Percentiles rank a stretch among this genome's conserved stretches.
These are phyloP conservation scores for Lizonia empirigonia DNA, from an alignment of 2,329 filamentous ascomycete genomes.

Conservation along the genomic window DNA sequence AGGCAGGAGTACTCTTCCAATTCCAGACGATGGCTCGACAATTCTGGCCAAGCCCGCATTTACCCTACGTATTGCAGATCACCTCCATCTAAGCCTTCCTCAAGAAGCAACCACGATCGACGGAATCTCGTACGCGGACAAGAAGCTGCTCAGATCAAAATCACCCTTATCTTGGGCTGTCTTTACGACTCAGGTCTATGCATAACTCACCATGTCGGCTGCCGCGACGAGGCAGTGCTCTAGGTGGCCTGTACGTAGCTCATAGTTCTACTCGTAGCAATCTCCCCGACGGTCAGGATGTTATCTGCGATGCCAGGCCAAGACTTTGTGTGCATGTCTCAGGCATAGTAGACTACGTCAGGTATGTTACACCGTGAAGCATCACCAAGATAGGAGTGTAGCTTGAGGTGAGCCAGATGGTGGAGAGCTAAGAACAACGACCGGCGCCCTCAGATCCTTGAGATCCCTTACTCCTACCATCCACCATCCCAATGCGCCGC, in stretches of 20 bases:
- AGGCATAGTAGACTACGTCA: conserved; percentile 2
- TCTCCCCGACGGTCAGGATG: background rate
- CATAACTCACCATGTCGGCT: background rate
- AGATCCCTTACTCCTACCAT: background rate
- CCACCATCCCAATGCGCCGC: too few species aligned
- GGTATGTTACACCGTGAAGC: conserved; percentile 3
- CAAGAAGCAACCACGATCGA: conserved; percentile 8
- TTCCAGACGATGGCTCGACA: background rate
- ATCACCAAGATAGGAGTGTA: background rate
- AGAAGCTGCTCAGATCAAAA: background rate
- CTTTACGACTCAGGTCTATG: background rate
- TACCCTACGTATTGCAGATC: conserved; percentile 11
- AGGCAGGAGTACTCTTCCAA: conserved; percentile 1
- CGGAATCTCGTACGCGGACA: conserved; percentile 9
- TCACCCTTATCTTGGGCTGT: background rate
- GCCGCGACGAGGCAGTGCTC: background rate
- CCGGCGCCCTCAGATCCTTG: background rate
- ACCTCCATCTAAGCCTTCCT: background rate
- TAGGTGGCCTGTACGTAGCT: background rate
- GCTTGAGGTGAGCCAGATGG: background rate
- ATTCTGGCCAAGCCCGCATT: conserved; percentile 10
- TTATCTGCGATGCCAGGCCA: background rate
- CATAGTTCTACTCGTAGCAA: background rate
- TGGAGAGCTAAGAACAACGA: conserved; percentile 4
- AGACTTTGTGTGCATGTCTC: background rate